These are phyloP conservation scores for Fraxinus xanthoxyloides DNA, from an alignment of 305 asterid species.

Conservation along the genomic window DNA sequence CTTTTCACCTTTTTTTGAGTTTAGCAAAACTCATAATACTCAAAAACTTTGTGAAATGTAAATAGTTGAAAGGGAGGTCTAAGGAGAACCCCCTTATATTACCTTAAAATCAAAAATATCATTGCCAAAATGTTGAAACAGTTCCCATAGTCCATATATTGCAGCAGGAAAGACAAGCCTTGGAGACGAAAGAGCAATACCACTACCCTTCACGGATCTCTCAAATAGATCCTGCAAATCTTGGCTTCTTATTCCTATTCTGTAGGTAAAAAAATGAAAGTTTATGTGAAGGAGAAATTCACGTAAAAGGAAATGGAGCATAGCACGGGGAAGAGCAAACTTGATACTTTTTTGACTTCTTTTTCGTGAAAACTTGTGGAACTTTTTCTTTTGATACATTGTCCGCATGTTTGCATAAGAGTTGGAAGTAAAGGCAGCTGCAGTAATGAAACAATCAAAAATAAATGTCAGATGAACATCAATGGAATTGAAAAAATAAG, in stretches of 20 bases:
- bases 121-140: constrained; percentile 63
- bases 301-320: neutral
- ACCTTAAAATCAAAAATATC: constrained; percentile 83
- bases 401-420: constrained; percentile 81
- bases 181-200: constrained; percentile 91
- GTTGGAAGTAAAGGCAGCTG: constrained; percentile 90
- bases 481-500: neutral
- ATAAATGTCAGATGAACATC: constrained; percentile 8
- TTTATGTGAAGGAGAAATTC: constrained; percentile 6
- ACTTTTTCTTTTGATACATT: constrained; percentile 62
- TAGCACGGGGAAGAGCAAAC: constrained; percentile 11
- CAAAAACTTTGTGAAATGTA: neutral
- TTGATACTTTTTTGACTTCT: constrained; percentile 63
- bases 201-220: constrained; percentile 63
- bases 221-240: constrained; percentile 73
- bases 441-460: constrained; percentile 19
- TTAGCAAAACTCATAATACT: neutral
- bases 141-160: constrained; percentile 88
- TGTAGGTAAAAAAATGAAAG: constrained; percentile 30
- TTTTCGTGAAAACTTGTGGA: constrained; percentile 70
- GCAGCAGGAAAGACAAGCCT: constrained; percentile 90
- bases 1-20: neutral
- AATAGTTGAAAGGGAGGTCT: neutral
- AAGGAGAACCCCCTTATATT: neutral
- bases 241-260: constrained; percentile 88